Evolutionary conservation across 352 stramenopile species (phyloP).

Genomic region (Pythium folliculosum): DNA sequence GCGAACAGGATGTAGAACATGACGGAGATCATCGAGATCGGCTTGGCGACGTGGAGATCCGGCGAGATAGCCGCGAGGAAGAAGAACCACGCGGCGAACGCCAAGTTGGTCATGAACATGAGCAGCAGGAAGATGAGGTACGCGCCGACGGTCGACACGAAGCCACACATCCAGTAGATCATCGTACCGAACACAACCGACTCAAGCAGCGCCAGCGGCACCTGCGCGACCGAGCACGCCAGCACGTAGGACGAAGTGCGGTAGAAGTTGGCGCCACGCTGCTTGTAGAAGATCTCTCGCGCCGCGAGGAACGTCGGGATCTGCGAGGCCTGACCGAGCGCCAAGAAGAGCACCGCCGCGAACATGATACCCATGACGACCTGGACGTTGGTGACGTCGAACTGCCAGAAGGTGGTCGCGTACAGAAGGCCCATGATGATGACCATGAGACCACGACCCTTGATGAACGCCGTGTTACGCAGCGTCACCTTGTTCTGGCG

Average conservation of each 20-base stretch:
- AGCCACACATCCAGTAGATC: constrained; percentile 56
- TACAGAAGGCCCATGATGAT: constrained; percentile 35
- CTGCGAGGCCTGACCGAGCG: constrained; percentile 43
- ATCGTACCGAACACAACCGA: constrained; percentile 45
- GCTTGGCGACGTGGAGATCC: constrained; percentile 28
- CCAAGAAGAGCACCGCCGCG: constrained; percentile 14
- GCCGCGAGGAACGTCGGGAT: constrained; percentile 62
- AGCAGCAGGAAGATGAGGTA: constrained; percentile 62
- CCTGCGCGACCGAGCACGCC: constrained; percentile 36
- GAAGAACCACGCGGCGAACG: constrained; percentile 35
- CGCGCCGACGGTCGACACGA: constrained; percentile 38
- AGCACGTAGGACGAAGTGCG: constrained; percentile 66
- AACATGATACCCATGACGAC: constrained; percentile 49
- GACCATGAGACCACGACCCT: constrained; percentile 28
- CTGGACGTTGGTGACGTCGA: constrained; percentile 26
- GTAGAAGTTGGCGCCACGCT: constrained; percentile 70
- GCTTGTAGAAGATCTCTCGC: constrained; percentile 66
- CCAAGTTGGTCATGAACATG: constrained; percentile 48
- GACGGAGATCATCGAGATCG: constrained; percentile 32
- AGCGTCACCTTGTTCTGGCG: constrained; percentile 57
- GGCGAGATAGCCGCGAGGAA: constrained; percentile 26
- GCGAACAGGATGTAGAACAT: constrained; percentile 37
- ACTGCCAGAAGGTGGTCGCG: constrained; percentile 26
- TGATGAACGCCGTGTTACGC: constrained; percentile 36
- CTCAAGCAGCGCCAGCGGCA: constrained; percentile 42